Conservation (phyloP, 768 basidiomycete genomes). For the Lanmaoa rubissima region DNA sequence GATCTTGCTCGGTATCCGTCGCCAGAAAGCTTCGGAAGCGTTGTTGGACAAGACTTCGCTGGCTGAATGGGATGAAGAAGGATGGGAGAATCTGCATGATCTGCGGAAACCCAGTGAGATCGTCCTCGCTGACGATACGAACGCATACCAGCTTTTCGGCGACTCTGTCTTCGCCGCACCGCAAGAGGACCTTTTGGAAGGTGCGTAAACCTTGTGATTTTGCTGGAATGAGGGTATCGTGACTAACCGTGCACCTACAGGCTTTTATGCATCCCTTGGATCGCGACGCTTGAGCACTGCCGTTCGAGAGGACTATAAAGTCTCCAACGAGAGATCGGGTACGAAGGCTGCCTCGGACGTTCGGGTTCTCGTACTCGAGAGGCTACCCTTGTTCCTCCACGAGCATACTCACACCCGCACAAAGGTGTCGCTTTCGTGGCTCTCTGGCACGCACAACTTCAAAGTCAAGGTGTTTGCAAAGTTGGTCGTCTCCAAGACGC, state of each 20-base stretch:
- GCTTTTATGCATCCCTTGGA: slow-evolving; percentile 76
- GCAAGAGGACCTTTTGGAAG: slow-evolving; percentile 90
- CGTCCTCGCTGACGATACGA: slow-evolving; percentile 84
- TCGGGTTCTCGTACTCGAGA: slow-evolving; percentile 68
- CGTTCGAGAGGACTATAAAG: slow-evolving; percentile 75
- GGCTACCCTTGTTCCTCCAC: slow-evolving; percentile 87
- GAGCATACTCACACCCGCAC: slow-evolving; percentile 75
- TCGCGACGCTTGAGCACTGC: slow-evolving; percentile 68
- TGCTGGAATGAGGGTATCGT: background rate
- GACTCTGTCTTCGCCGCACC: slow-evolving; percentile 74
- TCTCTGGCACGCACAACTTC: slow-evolving; percentile 62
- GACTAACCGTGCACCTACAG: slow-evolving; percentile 32
- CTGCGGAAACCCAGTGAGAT: slow-evolving; percentile 68
- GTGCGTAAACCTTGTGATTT: slow-evolving; percentile 32
- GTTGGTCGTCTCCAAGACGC: slow-evolving; percentile 57
- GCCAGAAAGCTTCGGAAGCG: slow-evolving; percentile 39
- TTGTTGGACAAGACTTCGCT: slow-evolving; percentile 19
- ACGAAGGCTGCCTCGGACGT: slow-evolving; percentile 50
- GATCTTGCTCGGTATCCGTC: slow-evolving; percentile 72
- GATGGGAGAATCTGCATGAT: slow-evolving; percentile 72
- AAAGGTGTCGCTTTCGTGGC: slow-evolving; percentile 62
- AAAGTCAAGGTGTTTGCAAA: slow-evolving; percentile 67
- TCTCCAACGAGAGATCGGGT: slow-evolving; percentile 48
- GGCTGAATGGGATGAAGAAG: slow-evolving; percentile 56
- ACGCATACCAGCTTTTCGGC: slow-evolving; percentile 75